Evolutionary conservation across 2,329 filamentous ascomycete species (phyloP), one percentile per base, ranked within the genome.

Genomic region (Colletotrichum abscissum): DNA sequence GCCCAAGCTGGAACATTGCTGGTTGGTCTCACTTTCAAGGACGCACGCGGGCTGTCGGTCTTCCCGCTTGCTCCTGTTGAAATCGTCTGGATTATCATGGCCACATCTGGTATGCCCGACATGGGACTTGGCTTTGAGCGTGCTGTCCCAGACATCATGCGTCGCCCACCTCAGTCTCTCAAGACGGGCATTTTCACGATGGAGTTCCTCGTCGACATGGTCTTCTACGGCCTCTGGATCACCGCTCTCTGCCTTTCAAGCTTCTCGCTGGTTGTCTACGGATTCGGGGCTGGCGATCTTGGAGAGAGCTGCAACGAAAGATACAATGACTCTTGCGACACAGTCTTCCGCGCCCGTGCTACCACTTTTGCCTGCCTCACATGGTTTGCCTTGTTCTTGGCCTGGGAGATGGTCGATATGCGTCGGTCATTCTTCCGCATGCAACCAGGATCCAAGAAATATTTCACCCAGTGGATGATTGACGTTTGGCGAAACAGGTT

Each of bases 51-150:
- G 1, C 84, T 93, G 16, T 94, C 92, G 0, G 92, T 94, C 5
- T 95, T 94, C 79, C 93, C 92, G 0, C 87, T 95, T 2, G 86
- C 92, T 0, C 93, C 93, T 0, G 91, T 95, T n/a, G 90, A 95
- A 76, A 94, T 95, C 75, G 86, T 95, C 60, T 95, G 93, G 93
- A 92, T 95, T 76, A 94, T 94, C 80, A 94, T 95, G 92, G 88
- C 94, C 65, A 95, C 93, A 0, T 93, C 91, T 58, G 91, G 90
- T 24, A 86, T 94, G 76, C 92, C 93, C 1, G 93, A 94, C 76
- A 94, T 95, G 90, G 93, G 93, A 74, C 86, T 95, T 4, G 93
- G 93, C 4, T 92, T 94, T 82, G 93, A 95, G 82, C 84, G 87
- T 54, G 92, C 93, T 0, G 90, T 91, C 0, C 88, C 92, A 0